Base-by-base conservation (phyloP, 75 land plant species). In the Ceratopteris richardii region DNA sequence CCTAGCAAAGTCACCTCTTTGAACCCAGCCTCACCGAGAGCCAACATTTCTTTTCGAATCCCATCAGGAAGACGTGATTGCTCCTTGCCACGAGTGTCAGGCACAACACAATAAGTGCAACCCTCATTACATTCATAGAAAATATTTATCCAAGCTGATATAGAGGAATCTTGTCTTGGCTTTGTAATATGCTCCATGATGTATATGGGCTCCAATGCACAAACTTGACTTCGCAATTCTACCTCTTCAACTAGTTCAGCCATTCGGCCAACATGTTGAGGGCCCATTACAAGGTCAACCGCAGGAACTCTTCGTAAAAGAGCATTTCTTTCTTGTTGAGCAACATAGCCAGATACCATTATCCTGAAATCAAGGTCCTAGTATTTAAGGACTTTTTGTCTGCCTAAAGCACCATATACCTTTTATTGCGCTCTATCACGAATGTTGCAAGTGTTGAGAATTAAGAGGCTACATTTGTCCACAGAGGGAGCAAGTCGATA, bases 81-180 rank as follows among this genome's bases (percentile, higher is more conserved):
- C 28, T 52, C 54, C 29, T 26, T 52, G 54, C 54, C 54, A 19
- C 54, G 54, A 52, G 54, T 52, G 5, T 28, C 54, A 52, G 54
- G 54, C 14, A 52, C 54, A 2, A 52, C 54, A 52, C 54, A 52
- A 24, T 52, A 52, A 2, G 54, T 52, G 25, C 54, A 52, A 14
- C 54, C 54, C 28, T 52, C 54, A 52, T 52, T 52, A 52, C 54
- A 52, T 5, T 28, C 54, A 52, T 52, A 52, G 54, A 52, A 24
- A 28, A 52, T 52, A 26, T 52, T 52, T 9, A 52, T 28, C 54
- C 54, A 52, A 2, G 54, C 54, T 24, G 28, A 24, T 3, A 52
- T 28, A 11, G 28, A 1, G 1, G 54, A 52, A 24, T 52, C 54
- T 24, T 28, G 22, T 26, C 54, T 25, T 3, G 54, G 54, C 14